Percentiles rank a stretch among this genome's conserved stretches.
Conservation (phyloP, 371 early-diverging fungal species). For the Syncephalastrum monosporum region DNA sequence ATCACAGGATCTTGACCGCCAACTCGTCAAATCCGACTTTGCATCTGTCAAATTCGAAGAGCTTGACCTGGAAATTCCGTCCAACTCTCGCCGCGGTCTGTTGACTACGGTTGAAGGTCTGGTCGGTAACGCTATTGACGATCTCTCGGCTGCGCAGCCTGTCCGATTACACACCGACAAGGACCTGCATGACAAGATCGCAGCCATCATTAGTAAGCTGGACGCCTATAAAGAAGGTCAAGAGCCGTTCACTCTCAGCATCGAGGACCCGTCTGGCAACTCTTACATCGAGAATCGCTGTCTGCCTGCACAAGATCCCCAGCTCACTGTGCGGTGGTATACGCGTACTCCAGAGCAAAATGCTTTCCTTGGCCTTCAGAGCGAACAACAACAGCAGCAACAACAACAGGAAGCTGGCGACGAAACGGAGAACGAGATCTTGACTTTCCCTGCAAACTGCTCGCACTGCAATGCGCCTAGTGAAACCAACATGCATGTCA, state of each 20-base stretch:
- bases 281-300: constrained; percentile 82
- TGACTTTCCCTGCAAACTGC: constrained; percentile 88
- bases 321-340: constrained; percentile 66
- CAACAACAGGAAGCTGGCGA: constrained; percentile 28
- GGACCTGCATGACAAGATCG: constrained; percentile 73
- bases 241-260: constrained; percentile 67
- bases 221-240: constrained; percentile 54
- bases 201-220: constrained; percentile 67
- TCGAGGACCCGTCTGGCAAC: constrained; percentile 95
- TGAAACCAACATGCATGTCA: constrained; percentile 89
- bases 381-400: constrained; percentile 37
- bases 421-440: constrained; percentile 61
- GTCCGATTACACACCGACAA: constrained; percentile 68
- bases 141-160: constrained; percentile 75
- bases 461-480: constrained; percentile 80
- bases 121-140: constrained; percentile 76
- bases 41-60: constrained; percentile 81
- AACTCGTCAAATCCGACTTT: constrained; percentile 87
- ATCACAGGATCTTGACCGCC: constrained; percentile 80
- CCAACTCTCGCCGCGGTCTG: constrained; percentile 70
- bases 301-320: constrained; percentile 76
- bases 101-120: constrained; percentile 92
- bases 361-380: constrained; percentile 70
- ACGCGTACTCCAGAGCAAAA: constrained; percentile 79
- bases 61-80: constrained; percentile 88